Percentiles rank a stretch among this genome's conserved stretches.
Conservation (phyloP, 164 flowering plant genomes). For the Aristolochia californica region DNA sequence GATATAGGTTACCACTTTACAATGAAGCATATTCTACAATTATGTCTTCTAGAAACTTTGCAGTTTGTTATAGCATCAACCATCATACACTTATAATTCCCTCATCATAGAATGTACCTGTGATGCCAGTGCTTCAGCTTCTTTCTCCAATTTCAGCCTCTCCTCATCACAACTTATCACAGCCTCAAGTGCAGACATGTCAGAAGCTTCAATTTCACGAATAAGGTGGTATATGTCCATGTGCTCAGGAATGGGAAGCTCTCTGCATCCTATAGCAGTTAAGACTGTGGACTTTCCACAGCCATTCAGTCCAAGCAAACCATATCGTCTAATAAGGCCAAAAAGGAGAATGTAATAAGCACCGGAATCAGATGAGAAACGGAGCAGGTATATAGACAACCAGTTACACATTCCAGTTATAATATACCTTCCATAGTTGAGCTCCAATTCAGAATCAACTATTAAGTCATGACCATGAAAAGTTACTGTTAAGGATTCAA, state of each 20-base stretch:
- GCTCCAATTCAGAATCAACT: conserved; percentile 87
- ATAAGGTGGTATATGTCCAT: conserved; percentile 89
- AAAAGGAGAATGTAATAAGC: not conserved
- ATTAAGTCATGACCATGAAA: conserved; percentile 97
- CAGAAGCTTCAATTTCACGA: conserved; percentile 94
- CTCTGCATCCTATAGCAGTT: conserved; percentile 70
- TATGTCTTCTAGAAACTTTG: too few relatives aligned
- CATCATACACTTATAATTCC: too few relatives aligned
- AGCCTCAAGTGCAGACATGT: conserved; percentile 84
- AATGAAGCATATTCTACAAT: too few relatives aligned
- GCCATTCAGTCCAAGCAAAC: conserved; percentile 90
- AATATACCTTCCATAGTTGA: conserved; percentile 86
- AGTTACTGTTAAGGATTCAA: conserved; percentile 85
- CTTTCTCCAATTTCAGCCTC: conserved; percentile 68
- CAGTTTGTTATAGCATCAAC: too few relatives aligned
- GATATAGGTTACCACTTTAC: too few relatives aligned
- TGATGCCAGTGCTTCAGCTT: conserved; percentile 64
- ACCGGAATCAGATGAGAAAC: not conserved
- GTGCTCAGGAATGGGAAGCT: conserved; percentile 94
- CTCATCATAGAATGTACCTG: conserved; percentile 34
- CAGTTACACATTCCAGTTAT: not conserved
- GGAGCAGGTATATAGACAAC: not conserved
- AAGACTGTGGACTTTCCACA: conserved; percentile 97
- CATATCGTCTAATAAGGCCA: conserved; percentile 61
- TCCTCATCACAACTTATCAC: conserved; percentile 93